Percentiles rank a stretch among this genome's conserved stretches.
Evolutionary conservation across 768 basidiomycete species (phyloP).

Genomic region (Podaxis sp.): DNA sequence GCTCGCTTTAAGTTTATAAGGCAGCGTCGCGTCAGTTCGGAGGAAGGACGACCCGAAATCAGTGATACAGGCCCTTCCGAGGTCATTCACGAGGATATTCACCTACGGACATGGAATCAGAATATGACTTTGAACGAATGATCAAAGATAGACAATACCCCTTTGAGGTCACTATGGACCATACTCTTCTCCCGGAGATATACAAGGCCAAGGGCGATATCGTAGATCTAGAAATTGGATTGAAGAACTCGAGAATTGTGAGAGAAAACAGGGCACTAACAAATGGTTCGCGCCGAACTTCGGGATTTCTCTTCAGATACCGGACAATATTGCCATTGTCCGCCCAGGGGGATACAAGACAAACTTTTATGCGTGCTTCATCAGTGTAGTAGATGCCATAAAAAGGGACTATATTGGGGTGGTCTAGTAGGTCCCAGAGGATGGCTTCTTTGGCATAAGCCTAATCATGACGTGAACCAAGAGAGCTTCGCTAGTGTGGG

Average conservation of each 20-base stretch:
- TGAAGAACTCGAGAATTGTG: not conserved
- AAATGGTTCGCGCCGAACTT: not conserved
- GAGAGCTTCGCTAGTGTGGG: not conserved
- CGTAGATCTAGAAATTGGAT: conserved; percentile 1
- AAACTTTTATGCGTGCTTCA: not conserved
- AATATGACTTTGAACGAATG: not conserved
- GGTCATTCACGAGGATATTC: conserved; percentile 12
- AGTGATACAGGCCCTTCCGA: conserved; percentile 12
- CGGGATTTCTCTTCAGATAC: not conserved
- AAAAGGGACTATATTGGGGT: conserved; percentile 3
- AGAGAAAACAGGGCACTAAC: not conserved
- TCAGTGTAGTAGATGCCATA: not conserved
- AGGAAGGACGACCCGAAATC: conserved; percentile 13
- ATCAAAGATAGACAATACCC: conserved; percentile 1
- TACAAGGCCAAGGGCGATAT: conserved; percentile 9
- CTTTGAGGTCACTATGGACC: conserved; percentile 15
- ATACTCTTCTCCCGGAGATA: conserved; percentile 10
- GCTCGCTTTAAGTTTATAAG: not conserved
- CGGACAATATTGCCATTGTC: not conserved
- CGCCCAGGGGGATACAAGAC: conserved; percentile 12
- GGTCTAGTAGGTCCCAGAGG: not conserved
- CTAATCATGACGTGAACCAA: not conserved
- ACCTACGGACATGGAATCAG: not conserved
- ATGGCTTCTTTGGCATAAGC: not conserved
- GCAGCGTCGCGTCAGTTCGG: conserved; percentile 3